phyloP scores from a whole-genome alignment of 129 eudicot genomes.

The carrot (Daucus carota) region DH1_v3.0 NC_030385.2:30300501-30301000 shows the following conservation, averaged over 20 bases:
- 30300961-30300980: neutral
- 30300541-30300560: constrained; percentile 11
- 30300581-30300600: too few species aligned
- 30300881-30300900: neutral
- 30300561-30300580: neutral
- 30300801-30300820: constrained; percentile 9
- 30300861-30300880: neutral
- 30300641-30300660: too few species aligned
- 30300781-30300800: constrained; percentile 1
- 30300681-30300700: constrained; percentile 11
- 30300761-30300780: constrained; percentile 4
- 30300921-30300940: neutral
- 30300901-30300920: neutral
- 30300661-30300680: neutral
- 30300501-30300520: neutral
- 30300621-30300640: neutral
- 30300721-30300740: neutral
- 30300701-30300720: constrained; percentile 7
- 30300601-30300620: neutral
- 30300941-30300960: neutral
- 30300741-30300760: constrained; percentile 1
- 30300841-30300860: neutral
- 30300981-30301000: too few species aligned
- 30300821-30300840: neutral
- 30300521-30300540: neutral